phyloP scores from a whole-genome alignment of 2,329 filamentous ascomycete species.

The Colletotrichum sp. region DNA sequence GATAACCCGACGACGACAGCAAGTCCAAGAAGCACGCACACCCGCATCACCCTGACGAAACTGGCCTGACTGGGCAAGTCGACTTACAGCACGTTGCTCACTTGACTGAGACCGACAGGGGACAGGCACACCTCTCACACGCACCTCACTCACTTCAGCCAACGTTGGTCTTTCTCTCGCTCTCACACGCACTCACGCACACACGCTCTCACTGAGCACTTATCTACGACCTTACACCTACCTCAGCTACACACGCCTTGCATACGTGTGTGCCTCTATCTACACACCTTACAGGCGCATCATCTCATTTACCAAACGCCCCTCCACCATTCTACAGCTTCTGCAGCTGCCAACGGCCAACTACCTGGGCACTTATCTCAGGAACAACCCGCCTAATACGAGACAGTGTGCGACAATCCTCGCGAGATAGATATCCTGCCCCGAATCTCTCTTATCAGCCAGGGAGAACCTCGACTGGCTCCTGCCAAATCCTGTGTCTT shows the following conservation, averaged over 20 bases:
- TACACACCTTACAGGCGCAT: not conserved
- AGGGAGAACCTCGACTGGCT: not conserved
- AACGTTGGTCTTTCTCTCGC: not conserved
- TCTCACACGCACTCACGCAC: not conserved
- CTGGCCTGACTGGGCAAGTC: conserved; percentile 16
- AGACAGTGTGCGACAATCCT: conserved; percentile 6
- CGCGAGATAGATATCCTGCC: not conserved
- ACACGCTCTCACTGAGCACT: not conserved
- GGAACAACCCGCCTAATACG: conserved; percentile 5
- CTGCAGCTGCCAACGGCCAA: conserved; percentile 16
- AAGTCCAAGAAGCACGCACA: conserved; percentile 16
- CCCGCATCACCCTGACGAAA: conserved; percentile 10
- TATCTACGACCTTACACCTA: not conserved
- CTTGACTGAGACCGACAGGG: conserved; percentile 14
- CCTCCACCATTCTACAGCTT: conserved; percentile 7
- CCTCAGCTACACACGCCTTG: not conserved
- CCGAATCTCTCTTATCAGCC: conserved; percentile 14
- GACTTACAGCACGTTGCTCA: conserved; percentile 11
- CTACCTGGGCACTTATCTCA: conserved; percentile 12
- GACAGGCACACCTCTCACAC: not conserved
- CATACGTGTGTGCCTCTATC: not conserved
- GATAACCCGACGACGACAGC: conserved; percentile 10
- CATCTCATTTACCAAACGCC: conserved; percentile 8
- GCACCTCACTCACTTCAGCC: not conserved
- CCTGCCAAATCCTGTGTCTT: not conserved